Percentiles rank a stretch among this genome's conserved stretches.
These are phyloP conservation scores for Phallus indusiatus DNA, from an alignment of 768 basidiomycete genomes.

Conservation along the genomic window DNA sequence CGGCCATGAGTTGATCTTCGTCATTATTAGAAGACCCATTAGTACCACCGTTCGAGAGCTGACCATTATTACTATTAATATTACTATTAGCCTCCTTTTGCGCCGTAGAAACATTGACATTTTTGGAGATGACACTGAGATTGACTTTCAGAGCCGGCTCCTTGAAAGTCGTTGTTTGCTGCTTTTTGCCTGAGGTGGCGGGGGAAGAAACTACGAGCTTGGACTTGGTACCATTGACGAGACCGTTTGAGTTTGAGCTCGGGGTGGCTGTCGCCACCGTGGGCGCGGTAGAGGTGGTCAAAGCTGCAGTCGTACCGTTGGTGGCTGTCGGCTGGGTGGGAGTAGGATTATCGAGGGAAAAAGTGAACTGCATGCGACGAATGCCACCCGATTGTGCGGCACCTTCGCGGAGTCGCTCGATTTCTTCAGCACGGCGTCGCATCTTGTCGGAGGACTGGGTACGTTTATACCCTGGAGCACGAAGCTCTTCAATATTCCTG, in stretches of 20 bases:
- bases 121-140: slow-evolving; percentile 2
- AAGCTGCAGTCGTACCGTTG: slow-evolving; percentile 26
- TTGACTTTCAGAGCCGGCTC: slow-evolving; percentile 22
- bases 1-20: slow-evolving; percentile 27
- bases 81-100: too few relatives aligned
- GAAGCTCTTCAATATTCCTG: slow-evolving; percentile 78
- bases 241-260: too few relatives aligned
- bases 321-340: slow-evolving; percentile 24
- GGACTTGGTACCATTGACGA: background rate
- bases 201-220: slow-evolving; percentile 6
- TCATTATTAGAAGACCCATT: slow-evolving; percentile 13
- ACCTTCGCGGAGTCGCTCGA: slow-evolving; percentile 67
- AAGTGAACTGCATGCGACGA: slow-evolving; percentile 87
- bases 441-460: slow-evolving; percentile 75
- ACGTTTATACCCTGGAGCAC: slow-evolving; percentile 73
- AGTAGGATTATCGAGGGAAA: slow-evolving; percentile 65
- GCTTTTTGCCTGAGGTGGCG: slow-evolving; percentile 53
- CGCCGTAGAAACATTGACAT: background rate
- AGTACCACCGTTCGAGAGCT: slow-evolving; percentile 2
- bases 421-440: slow-evolving; percentile 70
- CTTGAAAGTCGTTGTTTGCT: slow-evolving; percentile 55
- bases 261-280: too few relatives aligned
- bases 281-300: background rate
- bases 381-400: slow-evolving; percentile 60
- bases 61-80: too few relatives aligned